Evolutionary conservation across 345 rosid genomes (phyloP), one percentile per base, ranked within the genome.

Genomic region (Rhodamnia argentea): DNA sequence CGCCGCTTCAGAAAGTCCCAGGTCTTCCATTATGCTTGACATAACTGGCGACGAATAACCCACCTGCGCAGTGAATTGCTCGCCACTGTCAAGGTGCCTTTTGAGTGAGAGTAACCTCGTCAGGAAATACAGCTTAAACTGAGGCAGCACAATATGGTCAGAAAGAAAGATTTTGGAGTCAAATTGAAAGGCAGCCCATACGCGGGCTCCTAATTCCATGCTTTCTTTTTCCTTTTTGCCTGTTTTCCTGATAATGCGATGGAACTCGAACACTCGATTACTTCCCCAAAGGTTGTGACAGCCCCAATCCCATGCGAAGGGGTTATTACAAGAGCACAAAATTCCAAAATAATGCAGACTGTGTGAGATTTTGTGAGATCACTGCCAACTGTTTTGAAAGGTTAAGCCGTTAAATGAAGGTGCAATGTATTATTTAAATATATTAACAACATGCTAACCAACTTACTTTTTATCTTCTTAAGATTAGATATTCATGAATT

Each of bases 31-130:
- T 58, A 93, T 90, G 84, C 89, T 92, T 27, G 86, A 83, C 84
- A 91, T 90, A 75, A 88, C 89, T 82, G 89, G 89, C 24, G 93
- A 90, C 50, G 93, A 88, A 85, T 89, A 93, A 58, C 92, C 93
- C 23, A 10, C 56, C 94, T 92, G 85, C 52, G 50, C 78, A 32
- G 78, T 32, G 32, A 59, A 70, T 70, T 70, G 78, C 47, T 70
- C 1, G 47, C 3, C 78, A 70, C 29, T 70, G 24, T 70, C 78
- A 32, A 32, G 78, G 13, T 70, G 78, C 78, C 44, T 32, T 64
- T 2, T 64, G 22, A 64, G 6, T 32, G 24, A 6, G 24, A 4
- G 78, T 70, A 70, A 32, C 24, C 47, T 32, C 9, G 47, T 6
- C 4, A 32, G 78, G 24, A 70, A 70, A 32, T 9, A 70, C 13